Base-by-base conservation (phyloP, 331 rosid genomes). In the Rosa hybrid region DNA sequence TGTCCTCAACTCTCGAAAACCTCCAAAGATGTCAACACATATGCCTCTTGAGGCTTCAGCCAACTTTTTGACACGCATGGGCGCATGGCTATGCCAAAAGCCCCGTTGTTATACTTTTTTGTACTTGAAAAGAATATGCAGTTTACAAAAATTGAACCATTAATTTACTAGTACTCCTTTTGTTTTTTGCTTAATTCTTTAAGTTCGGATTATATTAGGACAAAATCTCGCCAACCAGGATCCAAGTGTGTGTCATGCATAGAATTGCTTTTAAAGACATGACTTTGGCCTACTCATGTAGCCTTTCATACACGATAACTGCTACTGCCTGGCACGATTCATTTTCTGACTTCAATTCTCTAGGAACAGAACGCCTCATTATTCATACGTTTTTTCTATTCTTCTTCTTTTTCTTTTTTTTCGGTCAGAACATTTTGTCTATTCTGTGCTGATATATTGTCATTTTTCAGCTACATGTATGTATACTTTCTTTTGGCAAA, bases 1-100 rank as follows among this genome's bases (percentile, higher is more conserved):
- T n/a, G 13, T n/a, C 63, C 92, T 92, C 0, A 84, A 87, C 63
- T 72, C 97, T 90, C 38, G 89, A 45, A 89, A 78, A 90, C 96
- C 64, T 84, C 87, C 83, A 86, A 90, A 69, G 81, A 92, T 90
- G 98, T 92, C 84, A 89, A 92, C 98, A 91, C 51, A n/a, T 67
- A 8, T 39, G 23, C 88, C 30, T 60, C 8, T 9, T 27, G 42
- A 63, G 42, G 89, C 60, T 88, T 92, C 88, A 88, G 90, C 16
- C 70, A 88, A 64, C 87, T 92, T 6, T 92, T 89, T 4, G 82
- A 80, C 76, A 88, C 90, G 38, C 25, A 56, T 56, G 62, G 11
- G 87, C 89, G 38, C 25, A 20, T 56, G 62, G 11, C 11, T 56
- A 56, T 56, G 62, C 62, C 25, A 56, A 56, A 20, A 56, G 62